phyloP scores from a whole-genome alignment of 306 rosid genomes.

The Castanea crenata region DNA sequence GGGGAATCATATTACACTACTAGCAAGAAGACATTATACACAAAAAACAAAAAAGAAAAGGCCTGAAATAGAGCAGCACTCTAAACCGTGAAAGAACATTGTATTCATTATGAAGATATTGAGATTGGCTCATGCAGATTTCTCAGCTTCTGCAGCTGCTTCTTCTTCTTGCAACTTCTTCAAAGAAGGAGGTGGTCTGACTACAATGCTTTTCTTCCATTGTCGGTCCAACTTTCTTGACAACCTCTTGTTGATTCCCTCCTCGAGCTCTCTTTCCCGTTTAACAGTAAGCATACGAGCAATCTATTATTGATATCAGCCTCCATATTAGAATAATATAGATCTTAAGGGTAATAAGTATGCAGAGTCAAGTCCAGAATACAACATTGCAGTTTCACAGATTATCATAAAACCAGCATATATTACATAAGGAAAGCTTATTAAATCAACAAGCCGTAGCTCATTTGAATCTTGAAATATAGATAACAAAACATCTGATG shows the following conservation, averaged over 20 bases:
- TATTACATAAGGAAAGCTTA: neutral
- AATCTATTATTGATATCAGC: conserved; percentile 40
- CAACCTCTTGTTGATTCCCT: conserved; percentile 77
- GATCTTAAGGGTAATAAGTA: neutral
- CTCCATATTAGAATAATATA: conserved; percentile 3
- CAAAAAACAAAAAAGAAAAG: neutral
- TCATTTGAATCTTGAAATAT: neutral
- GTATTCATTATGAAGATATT: neutral
- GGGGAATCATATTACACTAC: conserved; percentile 17
- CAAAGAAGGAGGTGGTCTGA: conserved; percentile 78
- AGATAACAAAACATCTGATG: no score
- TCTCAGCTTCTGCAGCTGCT: conserved; percentile 65
- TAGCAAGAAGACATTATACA: conserved; percentile 14
- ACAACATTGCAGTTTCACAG: neutral
- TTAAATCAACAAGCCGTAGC: neutral
- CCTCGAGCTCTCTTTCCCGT: conserved; percentile 90
- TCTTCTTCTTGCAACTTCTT: conserved; percentile 68
- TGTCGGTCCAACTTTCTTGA: conserved; percentile 82
- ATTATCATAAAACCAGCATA: neutral
- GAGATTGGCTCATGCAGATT: conserved; percentile 42
- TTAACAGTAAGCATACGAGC: conserved; percentile 93
- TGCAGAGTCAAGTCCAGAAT: neutral
- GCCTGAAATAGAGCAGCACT: conserved; percentile 2
- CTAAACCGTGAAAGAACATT: conserved; percentile 14
- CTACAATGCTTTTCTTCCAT: conserved; percentile 87